Conservation (phyloP, 2,329 filamentous ascomycete genomes). For the Chaetomiaceae sp. region DNA sequence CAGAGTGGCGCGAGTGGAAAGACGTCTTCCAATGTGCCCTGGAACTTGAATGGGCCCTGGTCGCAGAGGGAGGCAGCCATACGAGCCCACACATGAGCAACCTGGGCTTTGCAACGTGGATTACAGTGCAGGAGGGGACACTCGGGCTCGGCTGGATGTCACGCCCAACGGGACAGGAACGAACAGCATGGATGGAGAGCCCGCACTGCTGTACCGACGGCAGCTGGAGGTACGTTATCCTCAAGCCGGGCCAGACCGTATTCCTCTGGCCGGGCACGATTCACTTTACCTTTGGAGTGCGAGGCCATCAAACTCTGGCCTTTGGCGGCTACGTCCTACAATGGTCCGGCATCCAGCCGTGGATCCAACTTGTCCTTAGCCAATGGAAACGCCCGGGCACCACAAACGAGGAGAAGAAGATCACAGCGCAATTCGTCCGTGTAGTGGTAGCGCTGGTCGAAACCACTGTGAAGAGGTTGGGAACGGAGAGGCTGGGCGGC, state of each 20-base stretch:
- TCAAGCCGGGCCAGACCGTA: slow-evolving; percentile 33
- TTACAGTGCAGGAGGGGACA: neutral
- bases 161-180: slow-evolving; percentile 26
- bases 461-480: no score
- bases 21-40: no score
- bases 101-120: no score
- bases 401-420: neutral
- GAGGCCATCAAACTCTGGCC: slow-evolving; percentile 29
- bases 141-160: slow-evolving; percentile 29
- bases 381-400: neutral
- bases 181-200: slow-evolving; percentile 27
- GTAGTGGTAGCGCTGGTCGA: no score
- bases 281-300: slow-evolving; percentile 33
- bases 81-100: no score
- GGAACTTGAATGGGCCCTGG: no score
- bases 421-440: no score
- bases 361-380: neutral
- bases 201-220: slow-evolving; percentile 27
- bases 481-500: no score
- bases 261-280: slow-evolving; percentile 34
- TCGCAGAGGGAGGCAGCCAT: no score
- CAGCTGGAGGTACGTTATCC: slow-evolving; percentile 31
- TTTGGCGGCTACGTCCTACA: neutral
- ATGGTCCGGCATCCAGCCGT: neutral
- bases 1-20: no score